Base-by-base conservation (phyloP, 2,329 filamentous ascomycete species). In the Diaporthe citri region DNA sequence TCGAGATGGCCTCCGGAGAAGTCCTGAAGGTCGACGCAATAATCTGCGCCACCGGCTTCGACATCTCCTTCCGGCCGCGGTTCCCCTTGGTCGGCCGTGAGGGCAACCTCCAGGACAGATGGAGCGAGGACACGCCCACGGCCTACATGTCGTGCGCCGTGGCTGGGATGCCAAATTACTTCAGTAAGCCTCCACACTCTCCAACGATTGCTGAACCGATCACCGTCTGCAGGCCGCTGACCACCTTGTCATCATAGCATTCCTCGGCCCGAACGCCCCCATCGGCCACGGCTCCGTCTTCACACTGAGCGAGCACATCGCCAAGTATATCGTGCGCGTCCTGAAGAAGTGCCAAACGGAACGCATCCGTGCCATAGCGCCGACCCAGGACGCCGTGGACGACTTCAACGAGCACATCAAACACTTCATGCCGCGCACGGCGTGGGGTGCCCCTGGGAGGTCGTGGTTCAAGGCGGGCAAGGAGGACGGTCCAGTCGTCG, bases 1-100 rank as follows among this genome's bases (percentile, higher is more conserved):
- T 90, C 66, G 81, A 87, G 79, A 82, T 90, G 43, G 83, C 82
- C 1, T 85, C 85, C 5, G 89, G 87, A n/a, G 79, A 85, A 48
- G 80, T 87, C n/a, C 80, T 89, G 70, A 83, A 87, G 46, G 85
- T 90, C 20, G 90, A 92, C 78, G 85, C 85, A 17, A 86, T 92
- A 31, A 84, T 92, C 64, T 90, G 88, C 75, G 89, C 89, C n/a
- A 90, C 89, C 0, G 89, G 89, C 1, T 91, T 90, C 78, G 86
- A 90, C 77, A 86, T 86, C 7, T 88, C 87, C 1, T 90, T 90
- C 79, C 80, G 84, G 10, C 88, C 89, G 4, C 84, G 86, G 1
- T 90, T 89, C 75, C 88, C 88, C 0, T 80, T 90, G 25, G 80
- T 87, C 8, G 88, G 87, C 13, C 83, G 85, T 31, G 78, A 83